Base-by-base conservation (phyloP, 306 rosid species). In the Lathyrus tuberosus region DNA sequence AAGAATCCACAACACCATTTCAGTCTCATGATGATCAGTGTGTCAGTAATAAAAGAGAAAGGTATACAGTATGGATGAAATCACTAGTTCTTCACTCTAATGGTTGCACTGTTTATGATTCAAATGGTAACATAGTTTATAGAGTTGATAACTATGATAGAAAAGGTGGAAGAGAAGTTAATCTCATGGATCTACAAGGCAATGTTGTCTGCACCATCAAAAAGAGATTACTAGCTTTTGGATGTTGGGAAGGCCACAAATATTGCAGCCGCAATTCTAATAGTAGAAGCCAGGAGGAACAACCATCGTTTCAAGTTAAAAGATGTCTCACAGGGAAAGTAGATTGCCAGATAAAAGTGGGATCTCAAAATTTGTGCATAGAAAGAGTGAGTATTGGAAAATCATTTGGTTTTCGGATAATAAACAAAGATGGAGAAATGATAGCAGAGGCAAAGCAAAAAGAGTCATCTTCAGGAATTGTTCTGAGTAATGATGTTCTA, bases 31-130 rank as follows among this genome's bases (percentile, higher is more conserved):
- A 6, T 33, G 3, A 49, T 49, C 57, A 35, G 4, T 57, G 49
- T n/a, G 20, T 57, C 16, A 59, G 59, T 1, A 53, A 53, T 22
- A 53, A 73, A 61, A 84, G 87, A 75, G 95, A 85, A 70, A 84
- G 76, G 18, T 88, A 79, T 28, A 94, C 98, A 6, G 63, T 94
- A 6, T 94, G 98, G 98, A 87, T 94, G 97, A 90, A 94, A 76
- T 94, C 97, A 10, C 92, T 94, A 5, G 85, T 90, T 9, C 80
- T 72, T 62, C 91, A 90, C 43, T 72, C 92, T 5, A 90, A 94
- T 75, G 98, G 98, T 5, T 88, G 94, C 89, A 93, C 98, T 0
- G 89, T 88, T 46, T 94, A 81, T 47, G 78, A 90, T 47, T 81
- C 94, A 47, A 82, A 75, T 1, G 98, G 98, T 0, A 79, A 81